Base-by-base conservation (phyloP, 2,329 filamentous ascomycete species). In the Aspergillus clavatus region DNA sequence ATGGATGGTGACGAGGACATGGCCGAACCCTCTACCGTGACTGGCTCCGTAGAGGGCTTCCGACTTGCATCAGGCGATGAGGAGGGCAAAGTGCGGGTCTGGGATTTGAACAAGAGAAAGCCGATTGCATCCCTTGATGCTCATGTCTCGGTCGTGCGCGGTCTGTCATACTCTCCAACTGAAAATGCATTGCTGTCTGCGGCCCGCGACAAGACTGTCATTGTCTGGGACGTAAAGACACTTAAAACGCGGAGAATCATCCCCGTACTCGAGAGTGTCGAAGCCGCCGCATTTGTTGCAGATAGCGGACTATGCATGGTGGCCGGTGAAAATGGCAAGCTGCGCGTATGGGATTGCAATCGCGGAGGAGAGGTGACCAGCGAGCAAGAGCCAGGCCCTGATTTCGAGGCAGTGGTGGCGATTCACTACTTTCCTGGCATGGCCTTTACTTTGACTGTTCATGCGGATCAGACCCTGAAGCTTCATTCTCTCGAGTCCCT, bases 61-160 rank as follows among this genome's bases (percentile, higher is more conserved):
- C 78, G 89, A 38, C 77, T 98, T 12, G 90, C 89, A 4, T 94
- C 89, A 26, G 93, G 91, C 51, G 89, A 87, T 50, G 94, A 98
- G 67, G 91, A 97, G 64, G 93, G 93, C 24, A 94, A 91, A 61
- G 80, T 98, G 42, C 79, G 87, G 16, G 80, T 98, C 18, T 98
- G 90, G 87, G 87, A 97, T 70, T 71, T 98, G 46, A 83, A 90
- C 68, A 94, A 88, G 71, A 81, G 87, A 45, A 87, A 80, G 52
- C 83, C 84, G 47, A 75, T 88, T 18, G 86, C 87, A 16, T 82
- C 83, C 14, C 74, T 95, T 24, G 89, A 97, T 49, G 93, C 89
- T 0, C 94, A 98, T 63, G 89, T 95, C 18, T 97, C 93, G 7
- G 87, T 97, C 54, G 87, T 98, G n/a, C 84, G 89, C 55, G 83